Base-by-base conservation (phyloP, 192 early-diverging fungal species). In the Coemansia sp. region DNA sequence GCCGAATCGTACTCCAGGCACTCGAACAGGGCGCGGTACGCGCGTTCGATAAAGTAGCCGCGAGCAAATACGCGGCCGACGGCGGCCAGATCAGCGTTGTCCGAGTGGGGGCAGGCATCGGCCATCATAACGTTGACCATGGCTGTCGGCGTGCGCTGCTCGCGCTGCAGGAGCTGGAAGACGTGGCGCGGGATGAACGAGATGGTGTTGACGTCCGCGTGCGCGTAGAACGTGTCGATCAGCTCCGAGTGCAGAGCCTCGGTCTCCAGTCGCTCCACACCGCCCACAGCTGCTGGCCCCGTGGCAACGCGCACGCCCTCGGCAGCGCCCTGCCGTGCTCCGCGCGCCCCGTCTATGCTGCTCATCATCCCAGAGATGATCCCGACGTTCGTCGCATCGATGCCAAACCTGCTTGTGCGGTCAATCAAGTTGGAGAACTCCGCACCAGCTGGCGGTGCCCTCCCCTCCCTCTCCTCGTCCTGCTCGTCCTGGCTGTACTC, bases 1-100 rank as follows among this genome's bases (percentile, higher is more conserved):
- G 53, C 67, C 59, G 79, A 82, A 60, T 82, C 79, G 38, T 77
- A 82, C 35, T 73, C 74, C 6, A 82, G 67, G 19, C 79, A 82
- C 41, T 69, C 75, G 53, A 82, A 77, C 36, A 77, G 68, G 4
- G 60, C 62, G 53, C 43, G 20, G 62, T 82, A 82, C 11, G 79
- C 79, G 29, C 75, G 75, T 62, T 82, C 79, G 32, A 82, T 76
- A 46, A 77, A 82, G 49, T 60, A 53, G 8, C 60, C 70, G 47
- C 75, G 71, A 39, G 75, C 70, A 40, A 36, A 25, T 11, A 17
- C 27, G 9, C 65, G 65, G 0, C 71, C 71, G 1, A 62, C 45
- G 5, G 64, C 65, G 20, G 46, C 12, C 0, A 82, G 56, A 6
- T 54, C 59, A 4, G 54, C 51, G 60, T 68, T 25, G 36, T 57